Evolutionary conservation across 2,329 filamentous ascomycete species (phyloP).

Genomic region (Calonectria pteridis): DNA sequence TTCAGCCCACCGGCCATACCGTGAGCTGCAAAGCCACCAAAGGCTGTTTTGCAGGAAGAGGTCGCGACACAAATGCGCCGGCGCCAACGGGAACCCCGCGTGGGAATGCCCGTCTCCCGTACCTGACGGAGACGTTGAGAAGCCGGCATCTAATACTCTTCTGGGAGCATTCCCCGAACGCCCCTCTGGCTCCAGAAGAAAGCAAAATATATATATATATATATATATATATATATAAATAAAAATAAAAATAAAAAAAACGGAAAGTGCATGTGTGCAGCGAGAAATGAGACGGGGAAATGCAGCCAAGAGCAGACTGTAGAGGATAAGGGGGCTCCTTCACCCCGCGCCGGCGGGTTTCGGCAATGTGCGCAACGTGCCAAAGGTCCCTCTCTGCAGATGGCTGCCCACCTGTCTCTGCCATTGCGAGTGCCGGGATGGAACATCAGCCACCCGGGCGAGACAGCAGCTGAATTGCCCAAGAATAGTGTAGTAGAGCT

Average conservation of each 20-base stretch:
- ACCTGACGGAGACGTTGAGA: constrained; percentile 14
- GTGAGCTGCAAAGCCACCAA: constrained; percentile 18
- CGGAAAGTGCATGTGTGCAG: constrained; percentile 3
- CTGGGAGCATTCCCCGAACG: neutral
- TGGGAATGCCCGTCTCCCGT: constrained; percentile 17
- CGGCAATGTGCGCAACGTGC: constrained; percentile 20
- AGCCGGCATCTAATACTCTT: constrained; percentile 6
- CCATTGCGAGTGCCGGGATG: neutral
- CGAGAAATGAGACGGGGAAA: neutral
- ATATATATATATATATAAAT: too few relatives aligned
- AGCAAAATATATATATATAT: too few relatives aligned
- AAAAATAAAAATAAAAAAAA: too few relatives aligned
- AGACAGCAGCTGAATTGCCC: neutral
- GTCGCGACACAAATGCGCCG: neutral
- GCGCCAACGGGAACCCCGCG: neutral
- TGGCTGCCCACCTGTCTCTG: constrained; percentile 15
- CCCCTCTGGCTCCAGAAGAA: neutral
- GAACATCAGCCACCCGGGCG: neutral
- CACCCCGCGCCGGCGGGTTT: constrained; percentile 9
- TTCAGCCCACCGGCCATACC: constrained; percentile 4
- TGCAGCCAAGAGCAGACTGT: neutral
- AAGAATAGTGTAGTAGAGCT: neutral
- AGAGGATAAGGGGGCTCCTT: neutral
- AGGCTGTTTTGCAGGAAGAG: constrained; percentile 11
- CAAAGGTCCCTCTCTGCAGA: constrained; percentile 8